phyloP scores from a whole-genome alignment of 768 basidiomycete species.

The Clathrus columnatus region DNA sequence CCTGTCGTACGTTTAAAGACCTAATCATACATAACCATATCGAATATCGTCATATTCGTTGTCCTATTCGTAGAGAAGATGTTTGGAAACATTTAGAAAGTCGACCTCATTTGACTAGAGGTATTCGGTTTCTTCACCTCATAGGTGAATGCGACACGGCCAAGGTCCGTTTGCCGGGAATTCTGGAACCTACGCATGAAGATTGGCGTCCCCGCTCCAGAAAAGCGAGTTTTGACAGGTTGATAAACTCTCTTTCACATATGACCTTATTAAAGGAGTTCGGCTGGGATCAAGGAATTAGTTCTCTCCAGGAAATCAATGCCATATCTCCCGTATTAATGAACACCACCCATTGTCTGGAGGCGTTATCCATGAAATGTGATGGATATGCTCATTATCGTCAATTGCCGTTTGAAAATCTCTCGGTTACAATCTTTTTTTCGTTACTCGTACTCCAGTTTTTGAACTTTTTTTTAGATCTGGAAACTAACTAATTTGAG shows the following conservation, averaged over 20 bases:
- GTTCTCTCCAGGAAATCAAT: background rate
- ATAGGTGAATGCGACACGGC: too few species aligned
- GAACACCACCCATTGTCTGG: background rate
- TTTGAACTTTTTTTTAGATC: background rate
- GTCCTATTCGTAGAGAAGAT: background rate
- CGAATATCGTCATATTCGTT: background rate
- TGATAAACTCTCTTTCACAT: background rate
- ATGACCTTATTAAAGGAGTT: background rate
- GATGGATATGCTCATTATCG: too few species aligned
- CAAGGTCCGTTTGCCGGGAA: background rate
- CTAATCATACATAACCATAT: background rate
- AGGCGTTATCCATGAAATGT: background rate
- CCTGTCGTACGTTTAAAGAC: background rate
- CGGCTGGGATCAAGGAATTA: background rate
- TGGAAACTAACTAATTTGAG: background rate
- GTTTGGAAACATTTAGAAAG: background rate
- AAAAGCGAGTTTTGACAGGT: background rate
- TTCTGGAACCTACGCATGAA: background rate
- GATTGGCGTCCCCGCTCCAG: background rate
- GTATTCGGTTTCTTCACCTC: background rate
- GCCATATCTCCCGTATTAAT: background rate
- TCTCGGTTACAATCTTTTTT: background rate
- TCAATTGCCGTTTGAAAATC: background rate
- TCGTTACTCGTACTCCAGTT: background rate
- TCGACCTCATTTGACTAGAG: background rate